These are phyloP conservation scores for Salix arbutifolia DNA, from an alignment of 345 rosid species.

Conservation along the genomic window DNA sequence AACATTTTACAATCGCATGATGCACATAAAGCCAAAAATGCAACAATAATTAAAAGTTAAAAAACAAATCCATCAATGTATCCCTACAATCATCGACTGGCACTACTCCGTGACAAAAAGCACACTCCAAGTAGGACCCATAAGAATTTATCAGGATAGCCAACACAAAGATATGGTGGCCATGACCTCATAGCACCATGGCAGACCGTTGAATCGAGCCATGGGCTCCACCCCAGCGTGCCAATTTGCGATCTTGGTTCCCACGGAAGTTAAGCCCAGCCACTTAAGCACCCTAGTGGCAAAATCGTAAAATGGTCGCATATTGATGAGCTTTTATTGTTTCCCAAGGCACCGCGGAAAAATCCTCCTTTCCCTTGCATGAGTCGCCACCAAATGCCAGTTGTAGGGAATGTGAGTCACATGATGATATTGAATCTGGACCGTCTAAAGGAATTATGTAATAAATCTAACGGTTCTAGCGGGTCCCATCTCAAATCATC, in stretches of 20 bases:
- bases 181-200: not conserved
- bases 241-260: slow-evolving; percentile 3
- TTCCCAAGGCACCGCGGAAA: not conserved
- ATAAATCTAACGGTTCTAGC: not conserved
- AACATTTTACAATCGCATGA: too few relatives aligned
- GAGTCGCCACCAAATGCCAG: not conserved
- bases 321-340: not conserved
- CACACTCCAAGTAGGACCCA: too few relatives aligned
- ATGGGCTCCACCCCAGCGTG: slow-evolving; percentile 29
- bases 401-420: not conserved
- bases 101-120: not conserved
- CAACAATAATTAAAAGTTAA: too few relatives aligned
- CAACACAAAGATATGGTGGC: not conserved
- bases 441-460: not conserved
- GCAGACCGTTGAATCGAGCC: slow-evolving; percentile 28
- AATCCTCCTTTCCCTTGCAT: slow-evolving; percentile 2
- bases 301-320: not conserved
- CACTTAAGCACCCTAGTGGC: not conserved
- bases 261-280: slow-evolving; percentile 2
- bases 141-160: not conserved
- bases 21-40: too few relatives aligned
- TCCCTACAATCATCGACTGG: slow-evolving; percentile 8
- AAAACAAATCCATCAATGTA: too few relatives aligned
- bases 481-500: too few relatives aligned
- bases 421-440: slow-evolving; percentile 9